Evolutionary conservation across 345 rosid species (phyloP).

Genomic region (Eucalyptus marginata): DNA sequence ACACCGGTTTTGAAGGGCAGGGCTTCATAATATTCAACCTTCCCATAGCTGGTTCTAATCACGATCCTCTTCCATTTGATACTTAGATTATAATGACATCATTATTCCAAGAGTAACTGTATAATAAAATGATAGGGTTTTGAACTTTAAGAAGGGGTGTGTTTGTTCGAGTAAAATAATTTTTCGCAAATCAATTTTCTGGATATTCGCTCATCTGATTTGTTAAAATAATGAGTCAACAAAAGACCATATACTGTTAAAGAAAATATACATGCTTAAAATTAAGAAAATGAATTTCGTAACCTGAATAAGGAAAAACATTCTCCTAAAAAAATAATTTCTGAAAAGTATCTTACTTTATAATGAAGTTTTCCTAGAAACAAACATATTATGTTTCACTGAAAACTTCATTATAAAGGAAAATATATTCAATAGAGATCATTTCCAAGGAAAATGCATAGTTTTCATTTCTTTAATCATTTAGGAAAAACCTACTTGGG

Average conservation of each 20-base stretch:
- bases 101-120: not conserved
- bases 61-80: not conserved
- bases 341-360: not conserved
- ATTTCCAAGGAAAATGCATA: not conserved
- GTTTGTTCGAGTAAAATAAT: not conserved
- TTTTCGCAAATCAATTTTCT: not conserved
- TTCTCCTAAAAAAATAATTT: not conserved
- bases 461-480: not conserved
- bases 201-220: accelerated
- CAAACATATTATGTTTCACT: not conserved
- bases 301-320: not conserved
- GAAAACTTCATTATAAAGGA: not conserved
- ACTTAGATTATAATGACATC: not conserved
- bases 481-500: not conserved
- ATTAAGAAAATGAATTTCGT: not conserved
- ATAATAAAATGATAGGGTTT: not conserved
- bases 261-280: not conserved
- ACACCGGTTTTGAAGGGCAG: not conserved
- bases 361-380: not conserved
- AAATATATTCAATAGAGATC: not conserved
- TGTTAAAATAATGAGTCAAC: not conserved
- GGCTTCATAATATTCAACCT: not conserved
- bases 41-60: not conserved
- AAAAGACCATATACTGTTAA: not conserved
- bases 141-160: not conserved